phyloP scores from a whole-genome alignment of 2,329 filamentous ascomycete genomes.

The Ophiostoma sp. region DNA sequence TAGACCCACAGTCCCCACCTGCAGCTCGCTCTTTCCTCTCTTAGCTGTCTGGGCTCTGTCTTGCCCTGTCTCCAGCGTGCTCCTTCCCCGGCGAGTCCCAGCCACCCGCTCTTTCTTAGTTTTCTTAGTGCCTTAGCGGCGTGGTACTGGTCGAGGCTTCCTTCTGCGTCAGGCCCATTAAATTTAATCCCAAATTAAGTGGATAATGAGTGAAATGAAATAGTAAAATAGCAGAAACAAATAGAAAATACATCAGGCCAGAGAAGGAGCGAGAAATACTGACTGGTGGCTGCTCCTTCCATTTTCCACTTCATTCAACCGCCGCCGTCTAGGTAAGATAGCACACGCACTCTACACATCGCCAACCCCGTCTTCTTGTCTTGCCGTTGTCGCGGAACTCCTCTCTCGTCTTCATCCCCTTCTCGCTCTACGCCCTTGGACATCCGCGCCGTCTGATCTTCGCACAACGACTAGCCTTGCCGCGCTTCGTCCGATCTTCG shows the following conservation, averaged over 20 bases:
- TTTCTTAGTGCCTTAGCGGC: background rate
- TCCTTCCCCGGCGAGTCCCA: constrained; percentile 15
- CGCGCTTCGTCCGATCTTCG: background rate
- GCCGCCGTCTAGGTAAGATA: constrained; percentile 9
- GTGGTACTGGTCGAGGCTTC: constrained; percentile 4
- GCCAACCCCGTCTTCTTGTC: constrained; percentile 9
- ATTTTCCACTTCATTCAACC: constrained; percentile 14
- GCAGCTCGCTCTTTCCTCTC: background rate
- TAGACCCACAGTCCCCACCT: constrained; percentile 18
- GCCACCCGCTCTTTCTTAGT: constrained; percentile 18
- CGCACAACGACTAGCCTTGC: background rate
- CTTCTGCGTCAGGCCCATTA: background rate
- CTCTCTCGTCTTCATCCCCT: constrained; percentile 8
- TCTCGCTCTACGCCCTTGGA: background rate
- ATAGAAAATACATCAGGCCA: background rate
- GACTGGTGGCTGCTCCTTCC: constrained; percentile 8
- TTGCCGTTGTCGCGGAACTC: constrained; percentile 12
- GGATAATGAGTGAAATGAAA: constrained; percentile 9
- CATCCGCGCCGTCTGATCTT: background rate
- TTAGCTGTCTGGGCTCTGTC: background rate
- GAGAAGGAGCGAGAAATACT: constrained; percentile 6
- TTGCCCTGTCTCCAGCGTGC: constrained; percentile 11
- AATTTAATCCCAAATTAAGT: constrained; percentile 9
- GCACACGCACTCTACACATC: constrained; percentile 10
- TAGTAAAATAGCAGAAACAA: constrained; percentile 16